Percentiles rank a stretch among this genome's conserved stretches.
These are phyloP conservation scores for Zymoseptoria brevis DNA, from an alignment of 2,329 filamentous ascomycete species.

Conservation along the genomic window DNA sequence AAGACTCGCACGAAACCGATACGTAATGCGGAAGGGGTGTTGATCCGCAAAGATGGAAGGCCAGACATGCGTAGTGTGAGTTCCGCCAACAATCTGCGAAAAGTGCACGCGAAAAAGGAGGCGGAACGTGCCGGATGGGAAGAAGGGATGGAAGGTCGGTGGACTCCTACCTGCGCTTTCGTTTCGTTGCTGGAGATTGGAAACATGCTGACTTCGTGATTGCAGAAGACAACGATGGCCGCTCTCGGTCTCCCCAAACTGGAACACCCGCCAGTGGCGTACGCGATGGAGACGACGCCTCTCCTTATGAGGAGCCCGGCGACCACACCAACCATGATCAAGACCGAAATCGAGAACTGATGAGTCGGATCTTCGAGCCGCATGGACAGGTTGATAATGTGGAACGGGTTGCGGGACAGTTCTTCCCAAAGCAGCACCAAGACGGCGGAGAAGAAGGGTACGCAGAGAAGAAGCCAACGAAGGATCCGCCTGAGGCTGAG, in stretches of 20 bases:
- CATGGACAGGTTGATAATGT: conserved; percentile 11
- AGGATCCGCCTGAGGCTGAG: conserved; percentile 4
- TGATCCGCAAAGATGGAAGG: conserved; percentile 45
- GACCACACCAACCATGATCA: conserved; percentile 9
- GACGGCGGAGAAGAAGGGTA: conserved; percentile 5
- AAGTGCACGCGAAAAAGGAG: conserved; percentile 45
- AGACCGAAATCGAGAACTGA: conserved; percentile 24
- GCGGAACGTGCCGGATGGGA: conserved; percentile 25
- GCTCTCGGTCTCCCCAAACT: conserved; percentile 7
- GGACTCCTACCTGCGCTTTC: conserved; percentile 7
- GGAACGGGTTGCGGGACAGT: conserved; percentile 15
- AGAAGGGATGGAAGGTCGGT: conserved; percentile 17
- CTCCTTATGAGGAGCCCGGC: conserved; percentile 9
- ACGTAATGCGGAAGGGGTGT: conserved; percentile 42
- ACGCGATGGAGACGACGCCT: conserved; percentile 11
- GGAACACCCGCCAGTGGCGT: conserved; percentile 15
- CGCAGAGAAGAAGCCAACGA: conserved; percentile 1
- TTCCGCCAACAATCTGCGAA: conserved; percentile 44
- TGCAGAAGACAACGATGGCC: conserved; percentile 14
- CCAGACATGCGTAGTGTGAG: conserved; percentile 47
- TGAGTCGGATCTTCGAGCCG: conserved; percentile 26
- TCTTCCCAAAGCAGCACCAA: conserved; percentile 13
- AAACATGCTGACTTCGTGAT: conserved; percentile 1
- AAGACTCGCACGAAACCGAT: conserved; percentile 44
- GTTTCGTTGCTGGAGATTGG: conserved; percentile 8